phyloP scores from a whole-genome alignment of 2,329 filamentous ascomycete genomes.

The Parastagonospora nodorum region DNA sequence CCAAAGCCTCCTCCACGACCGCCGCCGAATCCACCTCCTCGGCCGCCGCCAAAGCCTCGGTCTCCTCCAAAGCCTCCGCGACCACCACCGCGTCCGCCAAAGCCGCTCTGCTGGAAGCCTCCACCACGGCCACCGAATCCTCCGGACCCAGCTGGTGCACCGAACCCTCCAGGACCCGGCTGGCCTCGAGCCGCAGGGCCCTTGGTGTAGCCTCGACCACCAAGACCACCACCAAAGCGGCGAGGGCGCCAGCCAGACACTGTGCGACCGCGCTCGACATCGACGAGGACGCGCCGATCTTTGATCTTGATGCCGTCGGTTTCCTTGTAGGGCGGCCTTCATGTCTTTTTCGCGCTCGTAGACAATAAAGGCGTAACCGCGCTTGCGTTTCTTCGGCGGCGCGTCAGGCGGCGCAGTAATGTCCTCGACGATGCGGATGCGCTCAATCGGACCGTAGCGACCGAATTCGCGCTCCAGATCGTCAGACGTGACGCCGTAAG shows the following conservation, averaged over 20 bases:
- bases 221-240: constrained; percentile 88
- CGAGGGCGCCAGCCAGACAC: constrained; percentile 92
- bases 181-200: constrained; percentile 74
- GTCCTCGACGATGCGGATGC: constrained; percentile 86
- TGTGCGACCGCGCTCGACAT: constrained; percentile 94
- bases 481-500: constrained; percentile 85
- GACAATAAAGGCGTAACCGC: constrained; percentile 95
- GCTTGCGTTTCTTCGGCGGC: constrained; percentile 65
- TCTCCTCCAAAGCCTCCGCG: constrained; percentile 56
- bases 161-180: constrained; percentile 64
- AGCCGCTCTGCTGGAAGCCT: constrained; percentile 55
- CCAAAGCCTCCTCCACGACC: constrained; percentile 44
- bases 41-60: constrained; percentile 44
- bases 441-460: constrained; percentile 90
- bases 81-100: constrained; percentile 55
- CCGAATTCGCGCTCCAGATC: constrained; percentile 94
- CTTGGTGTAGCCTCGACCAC: constrained; percentile 91
- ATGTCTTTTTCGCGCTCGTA: constrained; percentile 98
- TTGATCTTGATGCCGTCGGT: constrained; percentile 91
- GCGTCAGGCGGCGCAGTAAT: constrained; percentile 71
- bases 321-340: constrained; percentile 93
- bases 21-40: constrained; percentile 55
- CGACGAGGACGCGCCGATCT: constrained; percentile 88
- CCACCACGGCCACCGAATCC: constrained; percentile 58
- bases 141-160: constrained; percentile 60